These are phyloP conservation scores for Sugiyamaella boreocaroliniensis DNA, from an alignment of 805 yeast genomes.

Conservation along the genomic window DNA sequence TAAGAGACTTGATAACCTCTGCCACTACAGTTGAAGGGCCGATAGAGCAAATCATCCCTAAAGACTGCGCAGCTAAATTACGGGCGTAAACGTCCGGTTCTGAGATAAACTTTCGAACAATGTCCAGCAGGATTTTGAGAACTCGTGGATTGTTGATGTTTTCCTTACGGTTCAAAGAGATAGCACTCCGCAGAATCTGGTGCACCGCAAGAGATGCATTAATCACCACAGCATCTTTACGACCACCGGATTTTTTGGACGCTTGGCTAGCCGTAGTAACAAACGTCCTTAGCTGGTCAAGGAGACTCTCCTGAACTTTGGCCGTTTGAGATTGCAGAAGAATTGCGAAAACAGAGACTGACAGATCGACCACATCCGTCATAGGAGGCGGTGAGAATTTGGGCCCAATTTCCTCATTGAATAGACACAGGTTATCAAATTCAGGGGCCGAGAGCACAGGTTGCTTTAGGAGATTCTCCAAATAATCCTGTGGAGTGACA, in stretches of 20 bases:
- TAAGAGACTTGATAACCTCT: conserved; percentile 45
- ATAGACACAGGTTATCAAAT: conserved; percentile 20
- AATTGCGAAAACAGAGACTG: conserved; percentile 68
- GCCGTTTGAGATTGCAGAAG: conserved; percentile 65
- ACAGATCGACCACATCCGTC: conserved; percentile 60
- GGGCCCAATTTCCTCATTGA: conserved; percentile 11
- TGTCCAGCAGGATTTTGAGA: conserved; percentile 43
- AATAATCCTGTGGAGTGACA: conserved; percentile 10
- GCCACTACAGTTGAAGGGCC: conserved; percentile 26
- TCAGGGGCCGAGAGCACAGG: conserved; percentile 25
- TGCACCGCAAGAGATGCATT: conserved; percentile 63
- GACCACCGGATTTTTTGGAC: conserved; percentile 23
- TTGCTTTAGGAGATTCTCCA: conserved; percentile 18
- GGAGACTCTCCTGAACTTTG: conserved; percentile 79
- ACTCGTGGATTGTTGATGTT: conserved; percentile 33
- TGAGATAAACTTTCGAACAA: conserved; percentile 39
- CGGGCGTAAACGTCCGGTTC: conserved; percentile 39
- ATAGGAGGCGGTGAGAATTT: conserved; percentile 25
- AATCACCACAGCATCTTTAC: conserved; percentile 45
- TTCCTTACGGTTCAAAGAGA: conserved; percentile 16
- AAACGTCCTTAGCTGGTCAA: conserved; percentile 66
- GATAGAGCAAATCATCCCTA: conserved; percentile 44
- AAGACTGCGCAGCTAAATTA: conserved; percentile 46
- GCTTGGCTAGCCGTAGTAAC: conserved; percentile 25
- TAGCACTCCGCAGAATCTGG: conserved; percentile 35